phyloP scores from a whole-genome alignment of 495 filamentous ascomycete genomes.

The Baudoinia panamericana region DNA sequence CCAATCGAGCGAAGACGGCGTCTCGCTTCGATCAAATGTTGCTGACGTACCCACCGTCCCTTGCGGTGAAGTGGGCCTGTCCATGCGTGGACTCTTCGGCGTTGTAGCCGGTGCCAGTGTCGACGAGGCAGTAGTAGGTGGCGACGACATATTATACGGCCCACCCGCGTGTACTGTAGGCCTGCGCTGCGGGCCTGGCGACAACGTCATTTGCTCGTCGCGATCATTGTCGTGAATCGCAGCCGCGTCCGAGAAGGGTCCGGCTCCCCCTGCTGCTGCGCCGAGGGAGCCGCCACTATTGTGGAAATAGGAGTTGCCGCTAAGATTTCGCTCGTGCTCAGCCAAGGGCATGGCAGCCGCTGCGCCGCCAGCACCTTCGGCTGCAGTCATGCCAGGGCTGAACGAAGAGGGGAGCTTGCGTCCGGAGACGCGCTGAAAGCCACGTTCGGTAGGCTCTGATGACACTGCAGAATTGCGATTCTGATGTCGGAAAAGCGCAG shows the following conservation, averaged over 20 bases:
- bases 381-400: conserved; percentile 19
- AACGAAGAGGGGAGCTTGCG: conserved; percentile 22
- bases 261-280: conserved; percentile 3
- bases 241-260: too few relatives aligned
- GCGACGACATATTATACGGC: conserved; percentile 11
- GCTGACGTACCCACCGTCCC: background rate
- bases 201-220: conserved; percentile 11
- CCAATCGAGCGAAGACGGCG: background rate
- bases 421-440: conserved; percentile 19
- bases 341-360: conserved; percentile 7
- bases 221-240: too few relatives aligned
- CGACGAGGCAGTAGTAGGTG: conserved; percentile 1
- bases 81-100: background rate
- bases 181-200: conserved; percentile 19
- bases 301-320: conserved; percentile 14
- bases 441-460: conserved; percentile 13
- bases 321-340: conserved; percentile 4
- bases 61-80: background rate
- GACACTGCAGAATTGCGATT: conserved; percentile 6
- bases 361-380: background rate
- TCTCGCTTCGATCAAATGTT: conserved; percentile 11
- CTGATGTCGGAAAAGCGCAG: conserved; percentile 16
- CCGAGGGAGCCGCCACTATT: conserved; percentile 19
- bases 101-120: background rate
- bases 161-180: conserved; percentile 19